phyloP scores from a whole-genome alignment of 2,329 filamentous ascomycete genomes.

The Huntiella abstrusa region DNA sequence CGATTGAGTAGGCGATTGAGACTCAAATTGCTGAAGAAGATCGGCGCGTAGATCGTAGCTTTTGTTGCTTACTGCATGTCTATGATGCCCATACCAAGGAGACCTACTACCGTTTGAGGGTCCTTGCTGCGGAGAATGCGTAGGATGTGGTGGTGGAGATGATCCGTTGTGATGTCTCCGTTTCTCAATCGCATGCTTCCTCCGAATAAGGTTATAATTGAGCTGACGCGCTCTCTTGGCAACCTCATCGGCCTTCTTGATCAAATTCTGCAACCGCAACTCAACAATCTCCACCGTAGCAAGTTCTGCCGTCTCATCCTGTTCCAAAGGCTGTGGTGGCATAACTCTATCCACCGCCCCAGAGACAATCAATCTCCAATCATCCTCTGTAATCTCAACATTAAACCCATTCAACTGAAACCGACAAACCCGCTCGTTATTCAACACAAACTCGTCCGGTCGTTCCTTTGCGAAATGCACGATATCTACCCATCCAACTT shows the following conservation, averaged over 20 bases:
- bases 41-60: slow-evolving; percentile 32
- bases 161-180: slow-evolving; percentile 24
- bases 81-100: slow-evolving; percentile 10
- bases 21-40: slow-evolving; percentile 33
- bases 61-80: slow-evolving; percentile 7
- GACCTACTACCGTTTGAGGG: slow-evolving; percentile 2
- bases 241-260: slow-evolving; percentile 62
- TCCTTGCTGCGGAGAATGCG: slow-evolving; percentile 4
- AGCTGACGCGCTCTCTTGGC: slow-evolving; percentile 47
- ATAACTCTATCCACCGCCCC: slow-evolving; percentile 65
- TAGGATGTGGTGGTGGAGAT: slow-evolving; percentile 7
- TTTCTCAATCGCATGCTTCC: slow-evolving; percentile 52
- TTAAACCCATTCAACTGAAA: slow-evolving; percentile 66
- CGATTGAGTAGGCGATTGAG: slow-evolving; percentile 4
- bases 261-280: slow-evolving; percentile 55
- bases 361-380: slow-evolving; percentile 67
- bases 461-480: slow-evolving; percentile 69
- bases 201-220: slow-evolving; percentile 60
- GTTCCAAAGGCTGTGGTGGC: slow-evolving; percentile 60
- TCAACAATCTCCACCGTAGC: slow-evolving; percentile 72
- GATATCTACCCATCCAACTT: slow-evolving; percentile 66
- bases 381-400: slow-evolving; percentile 74
- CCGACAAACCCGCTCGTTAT: slow-evolving; percentile 53
- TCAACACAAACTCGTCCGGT: slow-evolving; percentile 57
- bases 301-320: slow-evolving; percentile 73